Conservation (phyloP, 768 basidiomycete genomes). For the Termitomyces sp. region DNA sequence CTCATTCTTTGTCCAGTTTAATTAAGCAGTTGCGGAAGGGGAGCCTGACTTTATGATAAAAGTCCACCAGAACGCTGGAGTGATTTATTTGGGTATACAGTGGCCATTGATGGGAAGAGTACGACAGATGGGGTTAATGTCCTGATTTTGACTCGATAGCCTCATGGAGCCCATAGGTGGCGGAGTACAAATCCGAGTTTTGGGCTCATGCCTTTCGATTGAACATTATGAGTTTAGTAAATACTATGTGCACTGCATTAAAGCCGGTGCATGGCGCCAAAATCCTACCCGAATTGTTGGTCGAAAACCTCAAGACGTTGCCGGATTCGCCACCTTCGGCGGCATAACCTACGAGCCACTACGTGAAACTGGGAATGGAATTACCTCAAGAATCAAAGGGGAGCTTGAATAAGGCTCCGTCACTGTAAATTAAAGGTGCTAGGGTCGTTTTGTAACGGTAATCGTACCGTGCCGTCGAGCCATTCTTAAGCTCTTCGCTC, state of each 20-base stretch:
- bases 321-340: neutral
- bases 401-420: neutral
- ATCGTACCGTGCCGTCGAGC: too few species aligned
- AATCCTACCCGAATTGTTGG: neutral
- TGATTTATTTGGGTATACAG: neutral
- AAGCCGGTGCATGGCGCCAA: neutral
- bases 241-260: neutral
- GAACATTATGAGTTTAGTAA: neutral
- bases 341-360: too few species aligned
- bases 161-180: neutral
- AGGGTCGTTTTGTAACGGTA: neutral
- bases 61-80: neutral
- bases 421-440: neutral
- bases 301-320: neutral
- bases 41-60: neutral
- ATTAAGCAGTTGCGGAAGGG: too few species aligned
- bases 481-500: too few species aligned
- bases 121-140: slow-evolving; percentile 4
- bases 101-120: neutral
- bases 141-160: slow-evolving; percentile 10
- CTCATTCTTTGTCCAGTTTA: too few species aligned
- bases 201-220: neutral
- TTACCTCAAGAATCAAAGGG: neutral
- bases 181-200: neutral
- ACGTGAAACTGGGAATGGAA: too few species aligned